phyloP scores from a whole-genome alignment of 2,329 filamentous ascomycete species.

The Colletotrichum sp. region DNA sequence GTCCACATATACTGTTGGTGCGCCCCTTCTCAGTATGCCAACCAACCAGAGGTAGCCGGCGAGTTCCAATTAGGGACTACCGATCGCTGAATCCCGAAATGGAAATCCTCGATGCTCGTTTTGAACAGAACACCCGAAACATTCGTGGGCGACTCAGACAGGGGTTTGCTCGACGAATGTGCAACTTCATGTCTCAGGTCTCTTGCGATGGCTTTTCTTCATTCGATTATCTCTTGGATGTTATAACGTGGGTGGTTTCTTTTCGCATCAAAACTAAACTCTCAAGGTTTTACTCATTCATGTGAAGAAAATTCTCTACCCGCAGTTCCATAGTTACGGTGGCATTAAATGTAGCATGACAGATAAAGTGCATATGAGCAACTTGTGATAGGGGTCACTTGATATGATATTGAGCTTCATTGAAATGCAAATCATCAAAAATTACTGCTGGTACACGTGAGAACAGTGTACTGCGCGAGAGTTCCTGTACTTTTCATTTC shows the following conservation, averaged over 20 bases:
- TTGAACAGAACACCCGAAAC: not conserved
- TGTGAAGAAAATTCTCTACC: not conserved
- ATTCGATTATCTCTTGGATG: not conserved
- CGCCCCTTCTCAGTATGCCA: not conserved
- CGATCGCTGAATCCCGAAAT: not conserved
- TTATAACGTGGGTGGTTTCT: not conserved
- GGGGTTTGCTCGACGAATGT: not conserved
- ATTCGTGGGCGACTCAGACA: not conserved
- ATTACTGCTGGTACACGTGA: not conserved
- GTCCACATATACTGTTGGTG: not conserved
- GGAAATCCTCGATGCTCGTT: not conserved
- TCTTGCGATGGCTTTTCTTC: not conserved
- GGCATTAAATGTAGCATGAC: not conserved
- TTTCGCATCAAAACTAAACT: accelerated
- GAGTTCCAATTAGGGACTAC: not conserved
- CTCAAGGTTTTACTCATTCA: not conserved
- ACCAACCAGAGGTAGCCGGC: not conserved
- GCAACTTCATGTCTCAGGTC: not conserved
- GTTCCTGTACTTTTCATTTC: not conserved
- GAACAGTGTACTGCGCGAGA: not conserved
- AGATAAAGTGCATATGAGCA: not conserved
- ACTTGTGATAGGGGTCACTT: not conserved
- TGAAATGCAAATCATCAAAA: not conserved
- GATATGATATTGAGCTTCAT: not conserved
- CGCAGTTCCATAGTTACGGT: accelerated